Evolutionary conservation across 495 filamentous ascomycete species (phyloP).

Genomic region (Talaromyces trachyspermus): DNA sequence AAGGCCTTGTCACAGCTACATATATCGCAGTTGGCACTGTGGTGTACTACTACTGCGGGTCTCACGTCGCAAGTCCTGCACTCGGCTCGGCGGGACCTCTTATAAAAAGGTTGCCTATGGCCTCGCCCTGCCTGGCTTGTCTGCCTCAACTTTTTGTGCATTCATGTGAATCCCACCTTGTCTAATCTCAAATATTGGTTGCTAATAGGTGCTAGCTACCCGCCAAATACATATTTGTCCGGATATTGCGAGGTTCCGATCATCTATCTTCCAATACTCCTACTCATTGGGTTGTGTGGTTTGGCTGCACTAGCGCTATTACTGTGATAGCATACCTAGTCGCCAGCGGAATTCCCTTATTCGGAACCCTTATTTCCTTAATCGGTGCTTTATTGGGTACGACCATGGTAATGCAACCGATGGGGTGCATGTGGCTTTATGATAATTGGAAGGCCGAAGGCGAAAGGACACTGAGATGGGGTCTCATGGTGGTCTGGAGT

Average conservation of each 20-base stretch:
- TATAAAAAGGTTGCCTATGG: slow-evolving; percentile 65
- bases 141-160: slow-evolving; percentile 23
- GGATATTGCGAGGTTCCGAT: slow-evolving; percentile 23
- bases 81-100: slow-evolving; percentile 54
- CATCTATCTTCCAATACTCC: slow-evolving; percentile 25
- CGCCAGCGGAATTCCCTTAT: slow-evolving; percentile 29
- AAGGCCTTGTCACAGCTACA: slow-evolving; percentile 44
- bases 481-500: background rate
- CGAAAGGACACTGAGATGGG: background rate
- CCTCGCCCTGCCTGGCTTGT: slow-evolving; percentile 54
- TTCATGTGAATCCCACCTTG: slow-evolving; percentile 45
- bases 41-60: slow-evolving; percentile 64
- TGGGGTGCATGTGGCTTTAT: slow-evolving; percentile 22
- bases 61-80: slow-evolving; percentile 59
- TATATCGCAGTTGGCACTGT: slow-evolving; percentile 60
- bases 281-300: slow-evolving; percentile 28
- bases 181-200: slow-evolving; percentile 44
- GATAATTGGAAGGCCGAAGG: slow-evolving; percentile 20
- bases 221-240: slow-evolving; percentile 29
- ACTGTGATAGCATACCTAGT: slow-evolving; percentile 21
- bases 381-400: slow-evolving; percentile 45
- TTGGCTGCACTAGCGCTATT: slow-evolving; percentile 20
- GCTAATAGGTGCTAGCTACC: slow-evolving; percentile 20
- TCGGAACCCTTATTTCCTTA: slow-evolving; percentile 42
- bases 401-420: slow-evolving; percentile 19